Percentiles rank a stretch among this genome's conserved stretches.
phyloP scores from a whole-genome alignment of 2,329 filamentous ascomycete genomes.

The Pseudogymnoascus destructans region DNA sequence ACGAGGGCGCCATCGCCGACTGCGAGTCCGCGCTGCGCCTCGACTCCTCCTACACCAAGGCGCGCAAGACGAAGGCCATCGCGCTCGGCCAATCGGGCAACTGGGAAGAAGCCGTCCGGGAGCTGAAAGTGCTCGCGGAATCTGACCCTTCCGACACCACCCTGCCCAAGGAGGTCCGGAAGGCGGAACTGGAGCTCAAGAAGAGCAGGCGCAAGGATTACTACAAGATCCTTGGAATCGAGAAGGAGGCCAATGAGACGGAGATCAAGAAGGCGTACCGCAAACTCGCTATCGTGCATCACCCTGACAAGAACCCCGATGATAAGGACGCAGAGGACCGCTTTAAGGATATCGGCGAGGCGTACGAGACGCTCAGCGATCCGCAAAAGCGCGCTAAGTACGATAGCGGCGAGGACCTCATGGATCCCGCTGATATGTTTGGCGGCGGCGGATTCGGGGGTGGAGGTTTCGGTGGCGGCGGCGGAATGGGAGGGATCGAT shows the following conservation, averaged over 20 bases:
- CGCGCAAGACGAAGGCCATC: slow-evolving; percentile 86
- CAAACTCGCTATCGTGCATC: slow-evolving; percentile 83
- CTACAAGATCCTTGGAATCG: slow-evolving; percentile 88
- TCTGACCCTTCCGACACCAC: slow-evolving; percentile 68
- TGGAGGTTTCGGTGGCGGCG: slow-evolving; percentile 43
- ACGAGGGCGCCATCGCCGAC: slow-evolving; percentile 67
- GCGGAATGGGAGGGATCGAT: slow-evolving; percentile 43
- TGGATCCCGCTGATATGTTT: slow-evolving; percentile 81
- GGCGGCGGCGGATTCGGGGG: slow-evolving; percentile 45
- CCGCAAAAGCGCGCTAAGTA: slow-evolving; percentile 79
- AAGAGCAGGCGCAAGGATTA: slow-evolving; percentile 97
- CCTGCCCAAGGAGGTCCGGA: slow-evolving; percentile 72
- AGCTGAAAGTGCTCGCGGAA: slow-evolving; percentile 79
- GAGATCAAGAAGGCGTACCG: slow-evolving; percentile 96
- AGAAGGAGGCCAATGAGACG: slow-evolving; percentile 70
- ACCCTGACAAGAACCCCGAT: slow-evolving; percentile 94
- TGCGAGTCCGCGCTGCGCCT: slow-evolving; percentile 73
- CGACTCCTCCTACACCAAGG: slow-evolving; percentile 78
- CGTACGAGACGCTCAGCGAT: slow-evolving; percentile 91
- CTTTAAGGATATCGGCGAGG: slow-evolving; percentile 97
- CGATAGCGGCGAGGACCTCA: slow-evolving; percentile 82
- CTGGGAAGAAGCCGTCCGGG: slow-evolving; percentile 84
- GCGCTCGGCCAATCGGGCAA: slow-evolving; percentile 71
- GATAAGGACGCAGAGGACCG: slow-evolving; percentile 72
- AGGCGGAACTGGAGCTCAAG: slow-evolving; percentile 90